A percentile compares a stretch with the other conserved stretches of the same genome.
These are phyloP conservation scores for Dictyophora rubrovolvata DNA, from an alignment of 768 basidiomycete genomes.

Conservation along the genomic window DNA sequence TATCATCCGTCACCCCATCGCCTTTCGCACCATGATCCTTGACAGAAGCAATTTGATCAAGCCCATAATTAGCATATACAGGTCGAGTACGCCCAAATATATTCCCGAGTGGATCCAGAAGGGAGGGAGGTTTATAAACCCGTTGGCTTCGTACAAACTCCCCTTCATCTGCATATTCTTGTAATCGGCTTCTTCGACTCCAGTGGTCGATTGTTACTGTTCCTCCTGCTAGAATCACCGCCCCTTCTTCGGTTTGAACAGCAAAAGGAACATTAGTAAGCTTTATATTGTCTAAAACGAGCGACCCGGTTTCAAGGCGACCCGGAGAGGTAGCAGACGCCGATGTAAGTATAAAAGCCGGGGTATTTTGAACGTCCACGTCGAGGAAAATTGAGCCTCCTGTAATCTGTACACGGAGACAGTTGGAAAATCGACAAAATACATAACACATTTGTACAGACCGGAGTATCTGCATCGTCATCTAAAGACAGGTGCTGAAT, in stretches of 20 bases:
- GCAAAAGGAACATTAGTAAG: constrained; percentile 54
- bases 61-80: constrained; percentile 45
- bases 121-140: constrained; percentile 41
- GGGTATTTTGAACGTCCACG: constrained; percentile 4
- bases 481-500: background rate
- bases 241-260: constrained; percentile 45
- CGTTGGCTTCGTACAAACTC: constrained; percentile 26
- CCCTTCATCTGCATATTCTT: constrained; percentile 19
- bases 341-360: constrained; percentile 3
- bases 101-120: constrained; percentile 34
- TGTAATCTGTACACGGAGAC: background rate
- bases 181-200: constrained; percentile 37
- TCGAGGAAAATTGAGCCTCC: constrained; percentile 5
- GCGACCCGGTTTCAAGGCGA: constrained; percentile 35
- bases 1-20: constrained; percentile 74
- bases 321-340: constrained; percentile 31
- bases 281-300: constrained; percentile 55
- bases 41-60: constrained; percentile 62
- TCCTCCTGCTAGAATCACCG: constrained; percentile 47
- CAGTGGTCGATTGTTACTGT: constrained; percentile 47
- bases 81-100: constrained; percentile 5
- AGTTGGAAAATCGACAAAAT: background rate
- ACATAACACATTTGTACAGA: background rate
- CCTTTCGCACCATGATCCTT: constrained; percentile 61
- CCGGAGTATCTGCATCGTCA: background rate